Evolutionary conservation across 2,329 filamentous ascomycete species (phyloP).

Genomic region (Domatiomyces globalis): DNA sequence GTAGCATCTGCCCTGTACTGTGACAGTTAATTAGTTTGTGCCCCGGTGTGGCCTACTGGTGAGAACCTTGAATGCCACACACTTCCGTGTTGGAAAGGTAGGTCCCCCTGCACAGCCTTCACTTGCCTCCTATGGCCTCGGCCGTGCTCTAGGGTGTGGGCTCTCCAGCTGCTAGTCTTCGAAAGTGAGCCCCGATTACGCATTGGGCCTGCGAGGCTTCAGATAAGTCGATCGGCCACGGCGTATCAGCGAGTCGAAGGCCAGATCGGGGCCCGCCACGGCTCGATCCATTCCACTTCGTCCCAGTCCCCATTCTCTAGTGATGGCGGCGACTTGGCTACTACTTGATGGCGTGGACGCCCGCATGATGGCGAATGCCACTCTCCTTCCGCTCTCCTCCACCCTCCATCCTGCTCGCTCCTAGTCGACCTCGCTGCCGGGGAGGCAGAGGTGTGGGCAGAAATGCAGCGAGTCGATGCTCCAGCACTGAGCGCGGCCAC

Average conservation of each 20-base stretch:
- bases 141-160: neutral
- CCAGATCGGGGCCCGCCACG: neutral
- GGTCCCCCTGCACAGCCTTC: neutral
- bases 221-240: neutral
- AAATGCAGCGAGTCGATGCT: neutral
- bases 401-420: neutral
- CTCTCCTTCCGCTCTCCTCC: neutral
- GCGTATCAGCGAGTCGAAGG: neutral
- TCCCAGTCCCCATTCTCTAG: neutral
- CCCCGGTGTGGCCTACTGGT: too few species aligned
- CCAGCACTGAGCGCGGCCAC: too few species aligned
- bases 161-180: neutral
- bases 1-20: too few species aligned
- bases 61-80: too few species aligned
- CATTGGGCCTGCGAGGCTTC: neutral
- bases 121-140: neutral
- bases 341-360: neutral
- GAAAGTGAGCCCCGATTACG: neutral
- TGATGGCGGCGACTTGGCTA: neutral
- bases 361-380: neutral
- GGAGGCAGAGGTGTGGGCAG: neutral
- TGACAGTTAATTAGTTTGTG: too few species aligned
- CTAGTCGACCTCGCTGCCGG: neutral
- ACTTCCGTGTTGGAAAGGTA: too few species aligned
- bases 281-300: neutral